A percentile compares a stretch with the other conserved stretches of the same genome.
Conservation (phyloP, 257 asterid genomes). For the Nicotiana undulata region DNA sequence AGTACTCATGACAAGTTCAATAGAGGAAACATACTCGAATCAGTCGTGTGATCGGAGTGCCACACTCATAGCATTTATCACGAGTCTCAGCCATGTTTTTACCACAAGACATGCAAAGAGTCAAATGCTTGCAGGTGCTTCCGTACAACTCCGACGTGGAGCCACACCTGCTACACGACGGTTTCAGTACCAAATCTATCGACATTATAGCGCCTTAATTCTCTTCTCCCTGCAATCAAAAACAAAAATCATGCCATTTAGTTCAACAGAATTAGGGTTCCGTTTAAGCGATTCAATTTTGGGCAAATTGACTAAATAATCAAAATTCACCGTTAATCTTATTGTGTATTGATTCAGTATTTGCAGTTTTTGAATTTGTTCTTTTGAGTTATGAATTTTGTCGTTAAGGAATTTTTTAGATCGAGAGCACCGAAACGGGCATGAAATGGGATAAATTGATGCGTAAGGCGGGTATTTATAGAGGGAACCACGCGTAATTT, state of each 20-base stretch:
- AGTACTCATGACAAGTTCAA: not conserved
- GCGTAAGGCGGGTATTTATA: not conserved
- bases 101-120: constrained; percentile 78
- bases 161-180: constrained; percentile 77
- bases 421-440: not conserved
- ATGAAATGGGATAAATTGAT: not conserved
- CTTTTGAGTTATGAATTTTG: not conserved
- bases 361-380: not conserved
- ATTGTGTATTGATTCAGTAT: not conserved
- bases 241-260: not conserved
- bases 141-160: constrained; percentile 78
- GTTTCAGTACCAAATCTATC: constrained; percentile 70
- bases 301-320: not conserved
- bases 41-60: constrained; percentile 63
- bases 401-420: not conserved
- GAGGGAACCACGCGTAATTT: not conserved
- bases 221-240: not conserved
- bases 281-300: not conserved
- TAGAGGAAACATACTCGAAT: constrained; percentile 46
- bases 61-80: constrained; percentile 72
- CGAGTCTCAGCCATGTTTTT: constrained; percentile 73
- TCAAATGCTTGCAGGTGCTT: constrained; percentile 83
- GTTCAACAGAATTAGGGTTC: constrained; percentile 1
- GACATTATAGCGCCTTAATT: constrained; percentile 29
- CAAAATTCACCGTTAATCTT: not conserved